phyloP scores from a whole-genome alignment of 257 asterid species.

The Rubia yunnanensis region DNA sequence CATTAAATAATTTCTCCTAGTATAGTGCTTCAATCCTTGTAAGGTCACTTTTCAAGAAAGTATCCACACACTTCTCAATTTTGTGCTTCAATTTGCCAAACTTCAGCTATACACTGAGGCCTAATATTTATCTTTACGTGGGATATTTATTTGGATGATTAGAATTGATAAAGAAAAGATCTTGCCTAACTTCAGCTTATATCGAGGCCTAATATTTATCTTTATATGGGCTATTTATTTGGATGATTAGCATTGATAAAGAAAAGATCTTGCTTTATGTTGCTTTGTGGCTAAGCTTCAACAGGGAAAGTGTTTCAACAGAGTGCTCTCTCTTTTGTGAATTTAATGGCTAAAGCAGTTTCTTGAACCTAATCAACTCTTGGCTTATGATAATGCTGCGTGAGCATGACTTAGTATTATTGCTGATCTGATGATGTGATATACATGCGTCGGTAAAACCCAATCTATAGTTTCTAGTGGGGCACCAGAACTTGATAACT shows the following conservation, averaged over 20 bases:
- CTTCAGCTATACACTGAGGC: not conserved
- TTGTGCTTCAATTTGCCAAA: not conserved
- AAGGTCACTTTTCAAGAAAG: not conserved
- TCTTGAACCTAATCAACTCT: not conserved
- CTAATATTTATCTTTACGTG: not conserved
- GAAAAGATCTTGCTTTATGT: not conserved
- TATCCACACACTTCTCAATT: not conserved
- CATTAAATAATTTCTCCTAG: not conserved
- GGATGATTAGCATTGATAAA: not conserved
- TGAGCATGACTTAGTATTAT: constrained; percentile 10
- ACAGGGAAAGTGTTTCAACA: not conserved
- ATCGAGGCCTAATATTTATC: not conserved
- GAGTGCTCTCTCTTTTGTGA: not conserved
- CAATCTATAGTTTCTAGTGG: constrained; percentile 1
- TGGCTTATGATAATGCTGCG: constrained; percentile 2
- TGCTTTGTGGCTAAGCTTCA: not conserved
- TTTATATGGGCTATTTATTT: not conserved
- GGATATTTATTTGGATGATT: not conserved
- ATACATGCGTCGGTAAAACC: constrained; percentile 9
- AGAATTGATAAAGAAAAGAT: not conserved
- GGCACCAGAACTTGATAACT: constrained; percentile 2
- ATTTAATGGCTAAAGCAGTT: not conserved
- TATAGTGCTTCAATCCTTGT: too few species aligned
- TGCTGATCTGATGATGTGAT: not conserved
- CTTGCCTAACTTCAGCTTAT: not conserved